Percentiles rank a stretch among this genome's conserved stretches.
Conservation (phyloP, 1,139 yeast genomes). For the Nakaseomyces nivariensis region DNA sequence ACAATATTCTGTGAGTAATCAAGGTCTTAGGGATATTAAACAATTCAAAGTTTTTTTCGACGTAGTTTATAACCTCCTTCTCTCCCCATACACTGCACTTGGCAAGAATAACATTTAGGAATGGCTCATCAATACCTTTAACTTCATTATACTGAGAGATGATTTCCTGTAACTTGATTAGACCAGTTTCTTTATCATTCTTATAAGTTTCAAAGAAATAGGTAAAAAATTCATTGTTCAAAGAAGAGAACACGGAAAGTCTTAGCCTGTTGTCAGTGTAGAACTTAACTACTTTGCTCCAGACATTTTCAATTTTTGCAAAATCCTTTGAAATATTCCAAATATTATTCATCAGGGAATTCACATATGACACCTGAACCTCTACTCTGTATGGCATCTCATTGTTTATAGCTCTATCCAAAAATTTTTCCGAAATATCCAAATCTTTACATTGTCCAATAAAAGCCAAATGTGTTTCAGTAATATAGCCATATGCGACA, state of each 20-base stretch:
- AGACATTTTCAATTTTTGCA: constrained; percentile 34
- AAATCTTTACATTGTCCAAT: constrained; percentile 73
- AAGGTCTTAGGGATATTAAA: constrained; percentile 56
- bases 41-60: constrained; percentile 49
- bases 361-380: constrained; percentile 66
- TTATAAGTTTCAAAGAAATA: constrained; percentile 56
- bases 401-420: constrained; percentile 51
- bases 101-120: constrained; percentile 66
- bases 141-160: constrained; percentile 47
- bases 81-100: constrained; percentile 61
- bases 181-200: constrained; percentile 44
- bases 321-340: constrained; percentile 48
- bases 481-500: constrained; percentile 35
- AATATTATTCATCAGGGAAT: constrained; percentile 52
- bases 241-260: constrained; percentile 51
- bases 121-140: constrained; percentile 61
- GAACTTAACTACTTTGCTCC: constrained; percentile 32
- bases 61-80: constrained; percentile 50
- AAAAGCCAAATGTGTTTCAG: constrained; percentile 64
- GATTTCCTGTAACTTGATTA: constrained; percentile 29
- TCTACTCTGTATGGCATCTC: constrained; percentile 64
- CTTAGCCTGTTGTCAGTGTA: constrained; percentile 47
- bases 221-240: constrained; percentile 59
- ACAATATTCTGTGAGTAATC: constrained; percentile 63
- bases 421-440: constrained; percentile 59